Conservation (phyloP, 2,329 filamentous ascomycete genomes). For the Cladosporium oxysporum region DNA sequence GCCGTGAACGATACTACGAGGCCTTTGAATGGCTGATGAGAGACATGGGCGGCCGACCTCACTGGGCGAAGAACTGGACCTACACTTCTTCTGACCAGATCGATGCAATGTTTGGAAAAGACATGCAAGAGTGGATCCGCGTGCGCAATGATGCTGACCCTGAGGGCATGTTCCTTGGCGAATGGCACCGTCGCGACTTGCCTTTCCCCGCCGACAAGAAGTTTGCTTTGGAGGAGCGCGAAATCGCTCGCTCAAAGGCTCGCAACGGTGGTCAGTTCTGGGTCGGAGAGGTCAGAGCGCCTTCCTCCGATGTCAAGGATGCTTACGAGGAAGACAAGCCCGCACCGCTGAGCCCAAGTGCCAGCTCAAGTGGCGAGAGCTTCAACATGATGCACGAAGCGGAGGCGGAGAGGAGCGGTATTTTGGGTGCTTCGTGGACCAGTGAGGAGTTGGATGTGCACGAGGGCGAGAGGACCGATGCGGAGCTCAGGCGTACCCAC, state of each 20-base stretch:
- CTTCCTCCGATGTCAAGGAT: neutral
- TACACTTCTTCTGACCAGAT: slow-evolving; percentile 61
- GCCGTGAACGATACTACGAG: slow-evolving; percentile 75
- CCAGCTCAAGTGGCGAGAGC: slow-evolving; percentile 40
- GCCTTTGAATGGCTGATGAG: slow-evolving; percentile 91
- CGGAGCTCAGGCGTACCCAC: slow-evolving; percentile 31
- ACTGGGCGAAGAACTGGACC: slow-evolving; percentile 92
- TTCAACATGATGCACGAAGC: slow-evolving; percentile 50
- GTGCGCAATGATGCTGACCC: slow-evolving; percentile 73
- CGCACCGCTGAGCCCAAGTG: slow-evolving; percentile 24
- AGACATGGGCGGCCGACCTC: slow-evolving; percentile 76
- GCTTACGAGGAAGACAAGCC: slow-evolving; percentile 8
- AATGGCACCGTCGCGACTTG: slow-evolving; percentile 80
- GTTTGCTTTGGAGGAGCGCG: slow-evolving; percentile 48
- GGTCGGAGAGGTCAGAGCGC: slow-evolving; percentile 29
- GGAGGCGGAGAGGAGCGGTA: slow-evolving; percentile 42
- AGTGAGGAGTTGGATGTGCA: slow-evolving; percentile 28
- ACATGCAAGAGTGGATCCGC: slow-evolving; percentile 66
- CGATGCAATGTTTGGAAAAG: slow-evolving; percentile 66
- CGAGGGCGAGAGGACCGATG: slow-evolving; percentile 27
- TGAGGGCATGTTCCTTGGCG: slow-evolving; percentile 83
- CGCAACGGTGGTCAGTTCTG: slow-evolving; percentile 48
- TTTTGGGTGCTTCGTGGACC: slow-evolving; percentile 27
- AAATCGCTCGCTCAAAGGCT: slow-evolving; percentile 38
- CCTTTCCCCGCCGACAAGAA: slow-evolving; percentile 39